These are phyloP conservation scores for Clausena lansium DNA, from an alignment of 345 rosid species.

Conservation along the genomic window DNA sequence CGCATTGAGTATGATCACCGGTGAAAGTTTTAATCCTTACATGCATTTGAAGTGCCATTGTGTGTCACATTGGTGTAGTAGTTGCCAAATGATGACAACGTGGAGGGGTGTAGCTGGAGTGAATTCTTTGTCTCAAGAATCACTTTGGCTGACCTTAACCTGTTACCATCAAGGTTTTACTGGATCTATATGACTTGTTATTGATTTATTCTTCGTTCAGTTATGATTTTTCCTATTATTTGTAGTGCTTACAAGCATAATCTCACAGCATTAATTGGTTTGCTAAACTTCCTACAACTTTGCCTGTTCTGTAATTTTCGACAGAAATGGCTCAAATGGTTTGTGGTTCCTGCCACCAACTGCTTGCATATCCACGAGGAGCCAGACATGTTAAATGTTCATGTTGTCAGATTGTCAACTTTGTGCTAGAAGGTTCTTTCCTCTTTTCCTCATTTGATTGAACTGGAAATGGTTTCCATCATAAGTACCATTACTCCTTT, in stretches of 20 bases:
- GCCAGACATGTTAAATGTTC: constrained; percentile 62
- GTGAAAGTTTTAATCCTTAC: background rate
- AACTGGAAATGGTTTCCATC: background rate
- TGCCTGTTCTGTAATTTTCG: background rate
- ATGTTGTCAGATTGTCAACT: constrained; percentile 61
- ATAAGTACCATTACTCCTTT: background rate
- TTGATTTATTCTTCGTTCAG: background rate
- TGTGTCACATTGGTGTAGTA: no score
- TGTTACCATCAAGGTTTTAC: background rate
- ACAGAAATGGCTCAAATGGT: constrained; percentile 85
- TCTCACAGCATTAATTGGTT: background rate
- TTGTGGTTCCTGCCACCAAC: constrained; percentile 83
- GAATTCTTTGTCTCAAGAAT: background rate
- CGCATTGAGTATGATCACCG: background rate
- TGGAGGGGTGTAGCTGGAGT: background rate
- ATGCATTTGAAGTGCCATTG: background rate
- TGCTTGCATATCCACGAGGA: constrained; percentile 77
- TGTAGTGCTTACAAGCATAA: background rate
- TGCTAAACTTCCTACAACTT: background rate
- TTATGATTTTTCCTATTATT: background rate
- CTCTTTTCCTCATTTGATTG: constrained; percentile 12
- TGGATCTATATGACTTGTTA: background rate
- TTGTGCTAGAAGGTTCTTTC: constrained; percentile 77
- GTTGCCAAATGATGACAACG: background rate
- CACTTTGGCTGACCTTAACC: background rate